These are phyloP conservation scores for Musa balbisiana DNA, from an alignment of 202 grass and related monocot species.

Conservation along the genomic window DNA sequence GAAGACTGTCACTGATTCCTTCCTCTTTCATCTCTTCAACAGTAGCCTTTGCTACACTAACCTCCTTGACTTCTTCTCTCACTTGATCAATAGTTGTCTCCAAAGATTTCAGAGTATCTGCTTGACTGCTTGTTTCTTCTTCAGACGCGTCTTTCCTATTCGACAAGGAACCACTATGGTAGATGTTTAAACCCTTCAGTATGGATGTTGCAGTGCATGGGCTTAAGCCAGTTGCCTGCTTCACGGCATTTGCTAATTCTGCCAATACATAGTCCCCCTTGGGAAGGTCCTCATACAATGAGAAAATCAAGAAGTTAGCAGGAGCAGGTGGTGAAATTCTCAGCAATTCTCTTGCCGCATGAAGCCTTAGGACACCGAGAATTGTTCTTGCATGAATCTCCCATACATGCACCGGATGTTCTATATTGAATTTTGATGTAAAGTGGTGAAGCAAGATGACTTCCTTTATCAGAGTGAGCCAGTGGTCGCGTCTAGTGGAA, in stretches of 20 bases:
- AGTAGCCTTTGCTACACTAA: slow-evolving; percentile 50
- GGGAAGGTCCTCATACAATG: slow-evolving; percentile 65
- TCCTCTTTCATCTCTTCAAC: slow-evolving; percentile 69
- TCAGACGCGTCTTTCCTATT: slow-evolving; percentile 36
- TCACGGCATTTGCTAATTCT: slow-evolving; percentile 66
- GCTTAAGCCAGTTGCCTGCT: slow-evolving; percentile 48
- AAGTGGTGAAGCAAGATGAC: slow-evolving; percentile 63
- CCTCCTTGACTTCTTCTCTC: slow-evolving; percentile 61
- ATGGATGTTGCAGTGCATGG: slow-evolving; percentile 56
- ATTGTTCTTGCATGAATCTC: slow-evolving; percentile 69
- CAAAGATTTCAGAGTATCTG: slow-evolving; percentile 31
- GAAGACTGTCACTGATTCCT: slow-evolving; percentile 76
- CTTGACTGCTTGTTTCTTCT: slow-evolving; percentile 25
- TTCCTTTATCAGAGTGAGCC: slow-evolving; percentile 80
- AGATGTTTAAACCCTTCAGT: slow-evolving; percentile 57
- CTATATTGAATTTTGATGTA: slow-evolving; percentile 47
- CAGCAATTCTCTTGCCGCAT: slow-evolving; percentile 81
- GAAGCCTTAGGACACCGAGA: slow-evolving; percentile 76
- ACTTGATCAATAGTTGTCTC: slow-evolving; percentile 58
- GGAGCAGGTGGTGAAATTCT: slow-evolving; percentile 63
- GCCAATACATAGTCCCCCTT: slow-evolving; percentile 91
- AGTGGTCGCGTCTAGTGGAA: slow-evolving; percentile 74
- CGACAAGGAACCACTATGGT: slow-evolving; percentile 19
- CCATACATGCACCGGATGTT: slow-evolving; percentile 51
- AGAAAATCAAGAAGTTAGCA: slow-evolving; percentile 68